Evolutionary conservation across 345 rosid species (phyloP).

Genomic region (Gynandropsis gynandra): DNA sequence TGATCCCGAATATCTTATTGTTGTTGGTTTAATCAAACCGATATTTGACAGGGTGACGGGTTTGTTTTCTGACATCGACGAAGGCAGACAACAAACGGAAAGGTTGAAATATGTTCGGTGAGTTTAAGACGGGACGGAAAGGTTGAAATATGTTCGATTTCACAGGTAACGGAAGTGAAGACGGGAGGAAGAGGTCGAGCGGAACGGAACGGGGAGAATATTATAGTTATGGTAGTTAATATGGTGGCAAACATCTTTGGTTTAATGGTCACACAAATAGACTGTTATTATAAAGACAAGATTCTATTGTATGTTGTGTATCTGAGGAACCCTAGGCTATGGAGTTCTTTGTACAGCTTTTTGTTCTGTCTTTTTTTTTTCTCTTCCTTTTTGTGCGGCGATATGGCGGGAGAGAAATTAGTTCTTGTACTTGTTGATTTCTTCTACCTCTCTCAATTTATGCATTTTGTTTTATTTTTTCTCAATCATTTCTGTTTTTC

Average conservation of each 20-base stretch:
- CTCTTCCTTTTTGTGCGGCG: slow-evolving; percentile 23
- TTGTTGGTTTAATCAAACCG: no score
- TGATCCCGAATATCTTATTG: background rate
- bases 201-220: no score
- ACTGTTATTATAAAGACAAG: slow-evolving; percentile 8
- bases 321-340: background rate
- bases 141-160: no score
- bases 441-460: background rate
- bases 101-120: slow-evolving; percentile 7
- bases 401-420: slow-evolving; percentile 15
- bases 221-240: no score
- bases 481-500: slow-evolving; percentile 15
- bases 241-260: no score
- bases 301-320: background rate
- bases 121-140: background rate
- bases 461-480: background rate
- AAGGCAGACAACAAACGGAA: slow-evolving; percentile 8
- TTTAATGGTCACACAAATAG: slow-evolving; percentile 1
- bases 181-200: no score
- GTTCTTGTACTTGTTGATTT: slow-evolving; percentile 27
- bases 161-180: no score
- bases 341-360: slow-evolving; percentile 1
- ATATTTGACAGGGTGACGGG: slow-evolving; percentile 52
- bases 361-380: slow-evolving; percentile 21
- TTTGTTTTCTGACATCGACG: slow-evolving; percentile 20